Conservation (phyloP, 1,284 basidiomycete genomes). For the Tausonia pullulans region DNA sequence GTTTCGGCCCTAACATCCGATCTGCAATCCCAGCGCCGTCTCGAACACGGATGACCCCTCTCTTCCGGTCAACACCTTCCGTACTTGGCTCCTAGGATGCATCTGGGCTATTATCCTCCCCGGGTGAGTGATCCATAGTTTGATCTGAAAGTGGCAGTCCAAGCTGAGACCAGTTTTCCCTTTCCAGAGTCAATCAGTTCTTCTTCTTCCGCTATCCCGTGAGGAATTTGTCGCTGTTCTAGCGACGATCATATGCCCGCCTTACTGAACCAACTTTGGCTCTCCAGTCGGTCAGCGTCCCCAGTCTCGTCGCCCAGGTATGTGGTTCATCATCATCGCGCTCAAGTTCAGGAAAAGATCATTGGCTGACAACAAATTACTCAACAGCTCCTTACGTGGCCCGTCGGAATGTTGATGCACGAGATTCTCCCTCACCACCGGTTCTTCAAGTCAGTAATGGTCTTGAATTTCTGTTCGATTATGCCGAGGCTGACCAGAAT, state of each 20-base stretch:
- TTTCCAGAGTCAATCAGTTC: slow-evolving; percentile 14
- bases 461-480: no score
- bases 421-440: background rate
- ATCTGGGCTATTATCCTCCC: no score
- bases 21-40: slow-evolving; percentile 1
- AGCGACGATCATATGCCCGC: no score
- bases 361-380: no score
- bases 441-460: slow-evolving; percentile 11
- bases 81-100: slow-evolving; percentile 6
- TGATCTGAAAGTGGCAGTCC: background rate
- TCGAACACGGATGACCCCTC: slow-evolving; percentile 14
- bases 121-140: background rate
- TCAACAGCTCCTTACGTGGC: slow-evolving; percentile 9
- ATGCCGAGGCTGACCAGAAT: no score
- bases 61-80: slow-evolving; percentile 14
- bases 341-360: no score
- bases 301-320: no score
- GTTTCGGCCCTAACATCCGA: no score
- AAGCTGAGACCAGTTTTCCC: background rate
- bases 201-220: background rate
- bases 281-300: no score
- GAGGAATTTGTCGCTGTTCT: no score
- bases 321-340: no score
- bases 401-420: slow-evolving; percentile 8
- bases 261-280: no score